Conservation (phyloP, 2,329 filamentous ascomycete genomes). For the Sphaerulina musiva region DNA sequence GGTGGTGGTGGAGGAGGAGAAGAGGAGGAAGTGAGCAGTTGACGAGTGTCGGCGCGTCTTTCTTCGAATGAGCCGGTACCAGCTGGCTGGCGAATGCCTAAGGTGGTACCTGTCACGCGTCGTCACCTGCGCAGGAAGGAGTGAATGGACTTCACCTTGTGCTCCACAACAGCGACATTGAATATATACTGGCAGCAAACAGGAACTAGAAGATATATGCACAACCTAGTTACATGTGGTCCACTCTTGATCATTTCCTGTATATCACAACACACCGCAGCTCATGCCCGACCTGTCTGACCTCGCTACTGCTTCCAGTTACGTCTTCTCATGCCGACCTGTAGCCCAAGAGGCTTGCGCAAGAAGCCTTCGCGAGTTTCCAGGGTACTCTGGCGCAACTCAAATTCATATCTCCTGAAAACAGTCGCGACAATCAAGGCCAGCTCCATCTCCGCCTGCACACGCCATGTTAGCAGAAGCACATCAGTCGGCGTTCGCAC, state of each 20-base stretch:
- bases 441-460: conserved; percentile 38
- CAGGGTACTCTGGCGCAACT: conserved; percentile 31
- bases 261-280: not conserved
- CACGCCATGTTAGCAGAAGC: conserved; percentile 3
- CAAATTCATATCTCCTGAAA: conserved; percentile 34
- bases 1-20: too few relatives aligned
- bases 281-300: not conserved
- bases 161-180: too few relatives aligned
- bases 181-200: too few relatives aligned
- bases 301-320: not conserved
- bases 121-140: too few relatives aligned
- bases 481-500: conserved; percentile 28
- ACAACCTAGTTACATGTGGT: too few relatives aligned
- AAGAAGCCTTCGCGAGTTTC: conserved; percentile 34
- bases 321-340: conserved; percentile 26
- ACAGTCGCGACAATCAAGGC: conserved; percentile 36
- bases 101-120: too few relatives aligned
- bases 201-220: too few relatives aligned
- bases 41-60: too few relatives aligned
- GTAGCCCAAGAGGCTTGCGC: conserved; percentile 31
- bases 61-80: too few relatives aligned
- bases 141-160: too few relatives aligned
- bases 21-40: too few relatives aligned
- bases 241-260: not conserved
- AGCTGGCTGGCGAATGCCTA: too few relatives aligned